Conservation (phyloP, 768 basidiomycete genomes). For the Pleurotus citrinopileatus region DNA sequence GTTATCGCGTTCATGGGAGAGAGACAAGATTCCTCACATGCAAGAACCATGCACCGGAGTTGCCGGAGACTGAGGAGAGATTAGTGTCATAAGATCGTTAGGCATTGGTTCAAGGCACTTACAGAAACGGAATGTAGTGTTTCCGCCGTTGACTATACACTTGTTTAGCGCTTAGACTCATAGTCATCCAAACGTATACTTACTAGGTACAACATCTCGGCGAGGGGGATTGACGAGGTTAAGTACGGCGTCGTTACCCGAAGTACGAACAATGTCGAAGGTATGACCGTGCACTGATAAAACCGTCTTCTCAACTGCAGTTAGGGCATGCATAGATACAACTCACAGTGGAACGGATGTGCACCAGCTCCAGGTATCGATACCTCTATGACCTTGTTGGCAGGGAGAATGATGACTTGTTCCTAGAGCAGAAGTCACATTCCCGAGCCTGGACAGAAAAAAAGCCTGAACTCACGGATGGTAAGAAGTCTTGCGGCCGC, state of each 20-base stretch:
- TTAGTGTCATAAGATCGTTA: not conserved
- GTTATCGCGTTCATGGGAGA: too few relatives aligned
- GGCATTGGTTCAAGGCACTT: slow-evolving; percentile 1
- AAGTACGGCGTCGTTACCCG: slow-evolving; percentile 18
- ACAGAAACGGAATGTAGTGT: slow-evolving; percentile 35
- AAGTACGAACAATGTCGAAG: slow-evolving; percentile 25
- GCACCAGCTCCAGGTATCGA: slow-evolving; percentile 42
- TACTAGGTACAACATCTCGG: slow-evolving; percentile 23
- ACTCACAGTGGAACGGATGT: slow-evolving; percentile 30
- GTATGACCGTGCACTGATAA: slow-evolving; percentile 27
- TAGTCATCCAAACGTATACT: too few relatives aligned
- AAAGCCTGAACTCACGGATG: slow-evolving; percentile 19
- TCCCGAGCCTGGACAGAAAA: not conserved
- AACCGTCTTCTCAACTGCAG: not conserved
- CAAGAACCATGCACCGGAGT: slow-evolving; percentile 60
- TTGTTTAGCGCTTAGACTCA: too few relatives aligned
- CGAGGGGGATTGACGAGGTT: slow-evolving; percentile 29
- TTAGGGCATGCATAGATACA: not conserved
- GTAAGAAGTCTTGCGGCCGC: slow-evolving; percentile 44
- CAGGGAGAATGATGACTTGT: slow-evolving; percentile 29
- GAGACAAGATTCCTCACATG: slow-evolving; percentile 19
- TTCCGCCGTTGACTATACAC: slow-evolving; percentile 30
- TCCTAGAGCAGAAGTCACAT: slow-evolving; percentile 8
- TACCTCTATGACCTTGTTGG: slow-evolving; percentile 45
- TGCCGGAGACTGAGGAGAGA: slow-evolving; percentile 31